phyloP scores from a whole-genome alignment of 176 grass and related monocot genomes.

The Oryza meridionalis region DNA sequence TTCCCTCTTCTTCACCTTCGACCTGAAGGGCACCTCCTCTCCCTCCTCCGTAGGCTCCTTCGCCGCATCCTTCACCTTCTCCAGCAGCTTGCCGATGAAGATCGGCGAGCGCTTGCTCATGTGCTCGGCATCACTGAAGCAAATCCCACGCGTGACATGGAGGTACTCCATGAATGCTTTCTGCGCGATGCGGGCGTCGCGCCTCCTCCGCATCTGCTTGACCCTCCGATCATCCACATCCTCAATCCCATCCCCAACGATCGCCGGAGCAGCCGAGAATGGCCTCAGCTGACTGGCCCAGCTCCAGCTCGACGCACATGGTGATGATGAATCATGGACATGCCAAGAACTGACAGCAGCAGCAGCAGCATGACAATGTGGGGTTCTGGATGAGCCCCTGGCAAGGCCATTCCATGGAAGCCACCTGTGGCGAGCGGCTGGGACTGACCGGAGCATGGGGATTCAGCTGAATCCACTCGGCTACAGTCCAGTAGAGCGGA shows the following conservation, averaged over 20 bases:
- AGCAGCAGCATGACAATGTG: background rate
- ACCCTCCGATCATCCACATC: slow-evolving; percentile 22
- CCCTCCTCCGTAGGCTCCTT: slow-evolving; percentile 38
- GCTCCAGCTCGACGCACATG: background rate
- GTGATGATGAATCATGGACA: background rate
- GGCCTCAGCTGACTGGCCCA: slow-evolving; percentile 7
- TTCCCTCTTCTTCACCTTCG: slow-evolving; percentile 35
- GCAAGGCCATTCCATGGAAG: slow-evolving; percentile 19
- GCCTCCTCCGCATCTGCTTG: slow-evolving; percentile 16
- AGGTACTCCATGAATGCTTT: slow-evolving; percentile 63
- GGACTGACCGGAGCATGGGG: slow-evolving; percentile 45
- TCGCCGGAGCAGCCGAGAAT: slow-evolving; percentile 11
- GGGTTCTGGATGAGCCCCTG: background rate
- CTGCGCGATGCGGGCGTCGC: slow-evolving; percentile 23
- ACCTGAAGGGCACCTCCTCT: slow-evolving; percentile 15
- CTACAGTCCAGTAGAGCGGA: background rate
- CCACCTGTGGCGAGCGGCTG: slow-evolving; percentile 19
- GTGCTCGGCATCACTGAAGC: slow-evolving; percentile 57
- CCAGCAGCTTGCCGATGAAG: slow-evolving; percentile 58
- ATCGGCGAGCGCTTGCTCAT: slow-evolving; percentile 55
- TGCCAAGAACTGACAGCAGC: background rate
- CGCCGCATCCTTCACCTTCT: slow-evolving; percentile 49
- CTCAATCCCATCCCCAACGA: background rate
- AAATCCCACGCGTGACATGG: slow-evolving; percentile 49
- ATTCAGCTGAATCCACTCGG: background rate